Percentiles rank a stretch among this genome's conserved stretches.
Conservation (phyloP, 176 grass and related monocot species). For the Phoenix roebelenii region DNA sequence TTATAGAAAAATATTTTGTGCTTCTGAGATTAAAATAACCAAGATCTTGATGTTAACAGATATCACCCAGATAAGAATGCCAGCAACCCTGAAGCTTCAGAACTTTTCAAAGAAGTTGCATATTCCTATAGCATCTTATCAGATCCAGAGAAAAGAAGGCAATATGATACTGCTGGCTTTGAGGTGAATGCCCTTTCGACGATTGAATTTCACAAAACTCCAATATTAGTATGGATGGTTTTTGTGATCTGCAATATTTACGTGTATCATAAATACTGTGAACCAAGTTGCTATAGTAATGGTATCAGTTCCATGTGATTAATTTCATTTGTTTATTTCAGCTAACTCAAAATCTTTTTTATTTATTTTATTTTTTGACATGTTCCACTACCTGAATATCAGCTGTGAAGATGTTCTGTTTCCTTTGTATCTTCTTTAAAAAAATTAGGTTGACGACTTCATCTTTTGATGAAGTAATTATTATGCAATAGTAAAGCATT, state of each 20-base stretch:
- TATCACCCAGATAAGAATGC: conserved; percentile 96
- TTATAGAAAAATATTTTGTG: background rate
- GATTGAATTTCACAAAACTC: background rate
- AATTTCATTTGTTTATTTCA: no score
- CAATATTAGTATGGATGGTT: background rate
- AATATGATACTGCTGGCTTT: conserved; percentile 95
- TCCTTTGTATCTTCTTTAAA: no score
- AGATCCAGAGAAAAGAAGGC: conserved; percentile 94
- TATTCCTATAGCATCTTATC: conserved; percentile 99
- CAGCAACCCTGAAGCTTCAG: conserved; percentile 94
- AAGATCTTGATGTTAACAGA: conserved; percentile 32
- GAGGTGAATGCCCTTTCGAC: conserved; percentile 40
- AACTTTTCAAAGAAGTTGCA: conserved; percentile 99
- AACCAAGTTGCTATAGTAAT: no score
- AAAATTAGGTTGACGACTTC: no score
- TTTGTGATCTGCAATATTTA: background rate
- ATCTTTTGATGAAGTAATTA: no score
- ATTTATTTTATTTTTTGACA: no score
- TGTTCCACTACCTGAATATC: no score
- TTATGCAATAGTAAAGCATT: no score
- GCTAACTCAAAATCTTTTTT: no score
- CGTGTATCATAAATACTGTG: no score
- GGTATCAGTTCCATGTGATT: no score
- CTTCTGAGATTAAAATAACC: background rate
- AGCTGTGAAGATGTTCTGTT: no score